These are phyloP conservation scores for Aspergillus egyptiacus DNA, from an alignment of 495 filamentous ascomycete species.

Conservation along the genomic window DNA sequence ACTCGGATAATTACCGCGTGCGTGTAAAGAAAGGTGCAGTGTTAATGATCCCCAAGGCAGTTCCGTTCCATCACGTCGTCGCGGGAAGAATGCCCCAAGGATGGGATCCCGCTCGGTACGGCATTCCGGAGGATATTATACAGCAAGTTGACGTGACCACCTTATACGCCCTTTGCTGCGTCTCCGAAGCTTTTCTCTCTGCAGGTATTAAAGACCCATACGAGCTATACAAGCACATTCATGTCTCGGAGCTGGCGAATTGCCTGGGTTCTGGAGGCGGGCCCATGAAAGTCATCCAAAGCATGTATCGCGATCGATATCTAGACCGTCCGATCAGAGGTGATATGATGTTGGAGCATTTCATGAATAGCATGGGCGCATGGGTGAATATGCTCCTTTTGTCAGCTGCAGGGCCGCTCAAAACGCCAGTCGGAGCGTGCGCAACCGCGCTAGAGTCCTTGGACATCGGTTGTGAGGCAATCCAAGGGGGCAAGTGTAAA, in stretches of 20 bases:
- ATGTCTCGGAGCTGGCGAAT: slow-evolving; percentile 95
- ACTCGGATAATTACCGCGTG: slow-evolving; percentile 86
- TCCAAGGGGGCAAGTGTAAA: slow-evolving; percentile 90
- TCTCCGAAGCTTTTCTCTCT: slow-evolving; percentile 80
- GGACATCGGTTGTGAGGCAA: slow-evolving; percentile 95
- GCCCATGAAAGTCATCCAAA: slow-evolving; percentile 67
- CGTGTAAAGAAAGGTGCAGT: slow-evolving; percentile 89
- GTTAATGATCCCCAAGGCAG: slow-evolving; percentile 89
- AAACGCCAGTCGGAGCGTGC: slow-evolving; percentile 96
- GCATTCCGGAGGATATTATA: slow-evolving; percentile 95
- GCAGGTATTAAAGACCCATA: slow-evolving; percentile 97
- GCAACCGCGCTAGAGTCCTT: slow-evolving; percentile 95
- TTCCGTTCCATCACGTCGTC: slow-evolving; percentile 91
- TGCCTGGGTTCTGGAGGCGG: slow-evolving; percentile 96
- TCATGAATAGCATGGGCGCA: slow-evolving; percentile 98
- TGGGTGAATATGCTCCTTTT: slow-evolving; percentile 99
- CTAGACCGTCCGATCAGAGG: slow-evolving; percentile 93
- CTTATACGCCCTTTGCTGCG: slow-evolving; percentile 86
- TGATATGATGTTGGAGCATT: slow-evolving; percentile 96
- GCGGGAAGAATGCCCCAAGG: slow-evolving; percentile 93
- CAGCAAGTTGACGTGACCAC: slow-evolving; percentile 94
- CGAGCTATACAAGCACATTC: slow-evolving; percentile 99
- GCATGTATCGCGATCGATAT: slow-evolving; percentile 97
- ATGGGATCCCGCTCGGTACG: slow-evolving; percentile 90
- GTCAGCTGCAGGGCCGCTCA: slow-evolving; percentile 94